Evolutionary conservation across 129 eudicot genomes (phyloP), one percentile per base, ranked within the genome.

Genomic region (Calendula officinalis): DNA sequence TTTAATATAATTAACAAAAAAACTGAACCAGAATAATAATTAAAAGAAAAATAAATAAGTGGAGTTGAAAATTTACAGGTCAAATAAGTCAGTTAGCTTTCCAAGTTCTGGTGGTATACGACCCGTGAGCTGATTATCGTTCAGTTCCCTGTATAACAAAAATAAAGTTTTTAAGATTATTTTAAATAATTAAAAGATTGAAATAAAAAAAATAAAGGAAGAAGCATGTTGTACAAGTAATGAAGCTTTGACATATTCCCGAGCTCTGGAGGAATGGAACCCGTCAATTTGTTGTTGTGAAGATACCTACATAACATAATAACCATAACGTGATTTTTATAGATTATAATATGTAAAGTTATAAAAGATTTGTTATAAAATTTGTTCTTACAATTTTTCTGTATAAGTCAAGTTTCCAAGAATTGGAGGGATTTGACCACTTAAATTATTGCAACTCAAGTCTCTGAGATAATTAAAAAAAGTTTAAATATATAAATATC

Each of bases 191-290:
- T 8, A 1, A 43, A 22, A 35, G 34, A 60, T 7, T 6, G 12
- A 49, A 12, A 38, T 40, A 60, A 33, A 22, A 22, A 22, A 33
- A 47, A 44, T 27, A 5, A 22, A 30, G 48, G 58, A 8, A 13
- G 42, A 50, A 58, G 60, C 8, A 56, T 17, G 34, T 43, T 67
- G n/a, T 86, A 94, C 99, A 94, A 70, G 75, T 88, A 94, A 76
- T 94, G 99, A 15, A 94, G 92, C 64, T 82, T 94, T 5, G 97
- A 71, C 99, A 94, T 94, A 64, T 94, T 94, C 52, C 99, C 99
- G 2, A 94, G 97, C 83, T 94, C 97, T 32, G 95, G 79, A 32
- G 97, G 97, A 66, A 94, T 84, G 27, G 90, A 74, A 12, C 99
- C 99, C 7, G 87, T 83, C 51, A 94, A 60, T 77, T 78, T 79